A percentile compares a stretch with the other conserved stretches of the same genome.
phyloP scores from a whole-genome alignment of 2,329 filamentous ascomycete genomes.

The Alternaria burnsii region DNA sequence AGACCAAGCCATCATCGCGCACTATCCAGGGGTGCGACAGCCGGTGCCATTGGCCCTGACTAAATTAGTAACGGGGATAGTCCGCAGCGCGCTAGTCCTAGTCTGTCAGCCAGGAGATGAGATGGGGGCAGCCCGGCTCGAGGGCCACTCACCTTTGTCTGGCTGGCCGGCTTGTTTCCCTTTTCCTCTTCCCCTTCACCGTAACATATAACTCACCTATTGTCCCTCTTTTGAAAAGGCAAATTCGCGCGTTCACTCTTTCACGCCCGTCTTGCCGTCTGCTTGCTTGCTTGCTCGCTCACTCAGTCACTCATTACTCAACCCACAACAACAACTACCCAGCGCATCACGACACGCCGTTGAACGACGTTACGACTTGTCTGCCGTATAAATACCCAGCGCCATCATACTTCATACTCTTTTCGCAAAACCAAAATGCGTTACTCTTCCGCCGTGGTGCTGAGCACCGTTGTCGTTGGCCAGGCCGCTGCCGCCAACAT shows the following conservation, averaged over 20 bases:
- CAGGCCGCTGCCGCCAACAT: slow-evolving; percentile 44
- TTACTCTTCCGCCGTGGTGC: slow-evolving; percentile 48
- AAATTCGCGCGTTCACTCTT: slow-evolving; percentile 51
- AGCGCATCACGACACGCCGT: slow-evolving; percentile 26
- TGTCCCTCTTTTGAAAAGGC: slow-evolving; percentile 36
- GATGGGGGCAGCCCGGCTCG: slow-evolving; percentile 34
- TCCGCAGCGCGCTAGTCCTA: slow-evolving; percentile 25
- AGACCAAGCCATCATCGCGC: slow-evolving; percentile 9
- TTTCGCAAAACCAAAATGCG: slow-evolving; percentile 38
- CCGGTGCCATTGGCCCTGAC: slow-evolving; percentile 36
- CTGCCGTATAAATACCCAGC: slow-evolving; percentile 20
- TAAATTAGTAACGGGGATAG: slow-evolving; percentile 36
- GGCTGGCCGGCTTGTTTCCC: slow-evolving; percentile 33
- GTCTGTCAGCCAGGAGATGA: slow-evolving; percentile 32
- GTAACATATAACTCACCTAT: slow-evolving; percentile 32
- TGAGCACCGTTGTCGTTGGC: slow-evolving; percentile 49
- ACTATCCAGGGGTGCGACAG: slow-evolving; percentile 21
- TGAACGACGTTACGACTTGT: slow-evolving; percentile 39
- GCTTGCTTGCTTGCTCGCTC: slow-evolving; percentile 20
- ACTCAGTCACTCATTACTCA: slow-evolving; percentile 40
- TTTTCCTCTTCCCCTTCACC: slow-evolving; percentile 38
- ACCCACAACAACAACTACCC: slow-evolving; percentile 9
- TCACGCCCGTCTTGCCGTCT: slow-evolving; percentile 44
- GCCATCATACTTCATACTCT: slow-evolving; percentile 12
- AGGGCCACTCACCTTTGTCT: slow-evolving; percentile 26